Evolutionary conservation across 305 asterid species (phyloP).

Genomic region (Fraxinus baroniana): DNA sequence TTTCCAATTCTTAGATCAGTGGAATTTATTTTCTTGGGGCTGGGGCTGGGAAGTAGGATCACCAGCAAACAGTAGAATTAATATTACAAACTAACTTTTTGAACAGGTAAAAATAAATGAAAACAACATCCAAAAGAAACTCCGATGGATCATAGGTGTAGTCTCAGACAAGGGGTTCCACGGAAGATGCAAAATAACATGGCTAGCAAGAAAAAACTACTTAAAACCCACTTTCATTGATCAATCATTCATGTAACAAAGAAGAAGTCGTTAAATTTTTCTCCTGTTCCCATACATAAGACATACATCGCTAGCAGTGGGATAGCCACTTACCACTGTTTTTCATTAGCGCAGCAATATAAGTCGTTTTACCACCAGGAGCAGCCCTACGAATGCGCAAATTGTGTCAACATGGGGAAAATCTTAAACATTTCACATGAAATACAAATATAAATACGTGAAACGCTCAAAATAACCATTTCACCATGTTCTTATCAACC

Average conservation of each 20-base stretch:
- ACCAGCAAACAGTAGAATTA: neutral
- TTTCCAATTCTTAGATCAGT: neutral
- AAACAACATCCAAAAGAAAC: neutral
- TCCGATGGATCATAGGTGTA: neutral
- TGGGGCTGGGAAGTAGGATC: neutral
- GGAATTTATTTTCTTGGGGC: neutral
- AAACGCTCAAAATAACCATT: neutral
- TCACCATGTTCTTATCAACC: neutral
- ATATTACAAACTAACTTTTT: neutral
- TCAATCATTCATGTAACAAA: neutral
- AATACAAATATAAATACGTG: neutral
- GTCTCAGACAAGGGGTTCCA: neutral
- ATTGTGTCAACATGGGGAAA: slow-evolving; percentile 23
- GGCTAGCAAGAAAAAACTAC: neutral
- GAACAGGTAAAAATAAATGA: neutral
- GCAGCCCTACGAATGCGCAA: slow-evolving; percentile 72
- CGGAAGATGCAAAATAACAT: neutral
- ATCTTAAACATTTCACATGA: neutral
- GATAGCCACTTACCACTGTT: slow-evolving; percentile 67
- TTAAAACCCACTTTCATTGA: neutral
- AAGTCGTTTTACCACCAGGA: slow-evolving; percentile 97
- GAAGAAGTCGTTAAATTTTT: neutral
- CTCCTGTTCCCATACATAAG: neutral
- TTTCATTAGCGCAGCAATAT: slow-evolving; percentile 91
- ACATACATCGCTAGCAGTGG: neutral